Evolutionary conservation across 2,329 filamentous ascomycete genomes (phyloP).

Genomic region (Cercospora berteroae): DNA sequence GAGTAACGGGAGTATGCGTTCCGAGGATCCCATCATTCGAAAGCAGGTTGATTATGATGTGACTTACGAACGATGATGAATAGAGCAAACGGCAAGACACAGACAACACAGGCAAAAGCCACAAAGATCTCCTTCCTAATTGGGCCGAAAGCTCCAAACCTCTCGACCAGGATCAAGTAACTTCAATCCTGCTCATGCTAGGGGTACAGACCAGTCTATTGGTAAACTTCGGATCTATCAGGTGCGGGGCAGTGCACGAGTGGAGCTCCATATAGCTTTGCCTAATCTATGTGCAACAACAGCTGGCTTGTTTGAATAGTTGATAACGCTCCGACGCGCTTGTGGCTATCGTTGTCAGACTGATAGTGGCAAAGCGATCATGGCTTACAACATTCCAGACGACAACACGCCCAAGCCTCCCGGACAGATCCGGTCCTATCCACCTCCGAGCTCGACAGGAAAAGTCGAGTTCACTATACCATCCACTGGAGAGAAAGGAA

Average conservation of each 20-base stretch:
- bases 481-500: constrained; percentile 36
- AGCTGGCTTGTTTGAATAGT: background rate
- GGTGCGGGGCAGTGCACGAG: background rate
- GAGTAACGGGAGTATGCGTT: constrained; percentile 14
- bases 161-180: background rate
- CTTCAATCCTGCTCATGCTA: background rate
- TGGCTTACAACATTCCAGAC: constrained; percentile 15
- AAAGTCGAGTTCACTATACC: constrained; percentile 38
- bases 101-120: background rate
- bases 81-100: background rate
- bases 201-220: background rate
- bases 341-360: background rate
- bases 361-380: constrained; percentile 1
- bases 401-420: constrained; percentile 18
- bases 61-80: constrained; percentile 11
- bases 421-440: constrained; percentile 28
- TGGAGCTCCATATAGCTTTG: background rate
- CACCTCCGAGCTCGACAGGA: constrained; percentile 30
- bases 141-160: background rate
- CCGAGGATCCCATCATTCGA: constrained; percentile 21
- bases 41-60: constrained; percentile 21
- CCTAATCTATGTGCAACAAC: background rate
- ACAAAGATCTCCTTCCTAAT: constrained; percentile 3
- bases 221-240: background rate
- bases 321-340: background rate